Evolutionary conservation across 768 basidiomycete genomes (phyloP).

Genomic region (Calocera cornea): DNA sequence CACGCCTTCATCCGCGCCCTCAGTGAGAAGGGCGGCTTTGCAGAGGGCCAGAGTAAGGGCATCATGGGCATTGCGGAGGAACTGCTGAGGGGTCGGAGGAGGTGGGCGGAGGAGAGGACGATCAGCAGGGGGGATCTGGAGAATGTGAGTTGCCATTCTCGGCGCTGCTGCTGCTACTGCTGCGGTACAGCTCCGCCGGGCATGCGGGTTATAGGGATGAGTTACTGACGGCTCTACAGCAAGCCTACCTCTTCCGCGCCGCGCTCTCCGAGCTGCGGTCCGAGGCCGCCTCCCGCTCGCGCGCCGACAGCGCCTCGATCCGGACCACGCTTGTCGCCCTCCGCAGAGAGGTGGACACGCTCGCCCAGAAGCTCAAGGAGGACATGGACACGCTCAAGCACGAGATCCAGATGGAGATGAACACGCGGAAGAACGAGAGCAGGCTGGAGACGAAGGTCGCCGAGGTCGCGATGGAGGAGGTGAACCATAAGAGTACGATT

Average conservation of each 20-base stretch:
- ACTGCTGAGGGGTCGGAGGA: conserved; percentile 21
- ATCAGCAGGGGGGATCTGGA: conserved; percentile 29
- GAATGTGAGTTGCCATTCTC: conserved; percentile 23
- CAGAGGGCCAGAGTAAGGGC: conserved; percentile 16
- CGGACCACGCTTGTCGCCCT: conserved; percentile 61
- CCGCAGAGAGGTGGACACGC: conserved; percentile 69
- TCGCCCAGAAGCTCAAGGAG: conserved; percentile 88
- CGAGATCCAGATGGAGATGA: conserved; percentile 97
- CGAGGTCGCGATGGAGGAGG: conserved; percentile 61
- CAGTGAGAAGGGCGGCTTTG: conserved; percentile 21
- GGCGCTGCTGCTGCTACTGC: neutral
- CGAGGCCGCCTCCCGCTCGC: conserved; percentile 66
- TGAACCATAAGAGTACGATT: conserved; percentile 2
- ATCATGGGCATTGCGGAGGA: conserved; percentile 26
- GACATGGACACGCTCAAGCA: conserved; percentile 79
- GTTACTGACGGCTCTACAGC: conserved; percentile 33
- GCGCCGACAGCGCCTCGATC: conserved; percentile 75
- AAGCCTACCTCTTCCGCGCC: conserved; percentile 91
- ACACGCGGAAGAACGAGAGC: conserved; percentile 83
- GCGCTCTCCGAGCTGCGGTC: conserved; percentile 81
- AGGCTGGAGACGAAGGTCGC: conserved; percentile 70
- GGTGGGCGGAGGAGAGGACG: conserved; percentile 19
- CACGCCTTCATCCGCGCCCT: conserved; percentile 28
- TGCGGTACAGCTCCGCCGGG: no score
- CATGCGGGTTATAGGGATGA: no score